Conservation (phyloP, 2,329 filamentous ascomycete species). For the Cladosporium sp. region DNA sequence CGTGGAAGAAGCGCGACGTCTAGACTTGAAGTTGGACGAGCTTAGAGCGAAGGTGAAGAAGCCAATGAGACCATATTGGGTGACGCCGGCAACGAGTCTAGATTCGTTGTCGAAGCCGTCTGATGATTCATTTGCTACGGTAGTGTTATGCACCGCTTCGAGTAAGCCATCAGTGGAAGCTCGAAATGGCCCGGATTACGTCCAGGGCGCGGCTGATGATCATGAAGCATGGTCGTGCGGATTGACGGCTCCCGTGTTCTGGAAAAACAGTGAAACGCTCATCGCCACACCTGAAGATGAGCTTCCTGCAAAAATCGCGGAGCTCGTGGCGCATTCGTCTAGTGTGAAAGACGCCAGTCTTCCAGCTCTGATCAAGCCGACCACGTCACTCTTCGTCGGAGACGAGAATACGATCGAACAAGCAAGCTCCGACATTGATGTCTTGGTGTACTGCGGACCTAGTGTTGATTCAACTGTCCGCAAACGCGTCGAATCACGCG, state of each 20-base stretch:
- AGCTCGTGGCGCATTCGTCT: slow-evolving; percentile 31
- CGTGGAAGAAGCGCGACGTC: slow-evolving; percentile 49
- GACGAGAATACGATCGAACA: slow-evolving; percentile 35
- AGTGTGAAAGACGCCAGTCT: slow-evolving; percentile 8
- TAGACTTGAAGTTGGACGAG: slow-evolving; percentile 56
- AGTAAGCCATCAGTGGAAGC: slow-evolving; percentile 67
- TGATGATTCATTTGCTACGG: slow-evolving; percentile 58
- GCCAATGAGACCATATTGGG: slow-evolving; percentile 74
- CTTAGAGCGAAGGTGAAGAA: slow-evolving; percentile 59
- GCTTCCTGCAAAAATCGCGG: slow-evolving; percentile 49
- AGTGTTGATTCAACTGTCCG: slow-evolving; percentile 30
- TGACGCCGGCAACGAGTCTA: slow-evolving; percentile 61
- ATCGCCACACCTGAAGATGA: slow-evolving; percentile 64
- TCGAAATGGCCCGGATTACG: slow-evolving; percentile 66
- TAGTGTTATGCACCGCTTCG: slow-evolving; percentile 85
- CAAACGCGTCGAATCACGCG: neutral
- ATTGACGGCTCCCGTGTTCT: slow-evolving; percentile 75
- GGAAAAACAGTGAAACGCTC: slow-evolving; percentile 61
- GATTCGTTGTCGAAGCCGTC: slow-evolving; percentile 40
- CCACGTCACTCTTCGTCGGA: slow-evolving; percentile 37
- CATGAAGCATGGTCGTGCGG: slow-evolving; percentile 87
- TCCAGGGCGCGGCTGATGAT: slow-evolving; percentile 93
- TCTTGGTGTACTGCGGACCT: slow-evolving; percentile 43
- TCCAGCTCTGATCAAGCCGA: slow-evolving; percentile 41
- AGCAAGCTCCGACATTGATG: slow-evolving; percentile 35